Conservation (phyloP, 2,329 filamentous ascomycete species). For the Ambrosiella xylebori region DNA sequence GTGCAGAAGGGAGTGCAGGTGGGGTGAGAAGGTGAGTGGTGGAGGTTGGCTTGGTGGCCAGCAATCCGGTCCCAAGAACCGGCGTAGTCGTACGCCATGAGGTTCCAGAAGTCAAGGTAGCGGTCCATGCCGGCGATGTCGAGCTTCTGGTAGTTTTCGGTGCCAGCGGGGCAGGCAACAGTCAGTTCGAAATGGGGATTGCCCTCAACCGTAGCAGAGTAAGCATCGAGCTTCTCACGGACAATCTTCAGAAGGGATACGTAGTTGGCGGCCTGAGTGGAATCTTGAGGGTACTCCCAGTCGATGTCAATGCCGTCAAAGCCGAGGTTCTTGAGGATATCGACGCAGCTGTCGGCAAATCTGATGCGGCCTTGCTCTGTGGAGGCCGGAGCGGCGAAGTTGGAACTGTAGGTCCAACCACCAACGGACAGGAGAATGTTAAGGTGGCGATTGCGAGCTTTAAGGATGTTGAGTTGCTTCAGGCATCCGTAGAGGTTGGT, state of each 20-base stretch:
- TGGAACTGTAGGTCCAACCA: constrained; percentile 80
- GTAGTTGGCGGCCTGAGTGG: constrained; percentile 37
- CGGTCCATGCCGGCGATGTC: constrained; percentile 47
- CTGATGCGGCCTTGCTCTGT: constrained; percentile 48
- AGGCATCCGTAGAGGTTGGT: constrained; percentile 76
- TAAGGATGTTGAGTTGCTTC: constrained; percentile 76
- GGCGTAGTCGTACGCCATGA: constrained; percentile 81
- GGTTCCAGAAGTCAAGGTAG: constrained; percentile 56
- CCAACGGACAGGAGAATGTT: constrained; percentile 78
- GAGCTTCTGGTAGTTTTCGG: constrained; percentile 44
- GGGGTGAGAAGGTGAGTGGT: constrained; percentile 38
- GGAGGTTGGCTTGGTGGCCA: constrained; percentile 72
- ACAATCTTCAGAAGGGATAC: constrained; percentile 41
- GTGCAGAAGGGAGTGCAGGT: constrained; percentile 63
- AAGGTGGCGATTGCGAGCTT: constrained; percentile 62
- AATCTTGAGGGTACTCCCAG: constrained; percentile 47
- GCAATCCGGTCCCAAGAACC: constrained; percentile 59
- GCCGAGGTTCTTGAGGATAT: constrained; percentile 62
- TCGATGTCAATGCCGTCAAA: constrained; percentile 57
- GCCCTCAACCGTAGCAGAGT: constrained; percentile 27
- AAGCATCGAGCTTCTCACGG: constrained; percentile 40
- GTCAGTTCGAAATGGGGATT: constrained; percentile 43
- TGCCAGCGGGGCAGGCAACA: constrained; percentile 45
- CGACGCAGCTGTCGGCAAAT: constrained; percentile 60
- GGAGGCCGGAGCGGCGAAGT: constrained; percentile 61